Base-by-base conservation (phyloP, 345 rosid species). In the Aethionema arabicum region DNA sequence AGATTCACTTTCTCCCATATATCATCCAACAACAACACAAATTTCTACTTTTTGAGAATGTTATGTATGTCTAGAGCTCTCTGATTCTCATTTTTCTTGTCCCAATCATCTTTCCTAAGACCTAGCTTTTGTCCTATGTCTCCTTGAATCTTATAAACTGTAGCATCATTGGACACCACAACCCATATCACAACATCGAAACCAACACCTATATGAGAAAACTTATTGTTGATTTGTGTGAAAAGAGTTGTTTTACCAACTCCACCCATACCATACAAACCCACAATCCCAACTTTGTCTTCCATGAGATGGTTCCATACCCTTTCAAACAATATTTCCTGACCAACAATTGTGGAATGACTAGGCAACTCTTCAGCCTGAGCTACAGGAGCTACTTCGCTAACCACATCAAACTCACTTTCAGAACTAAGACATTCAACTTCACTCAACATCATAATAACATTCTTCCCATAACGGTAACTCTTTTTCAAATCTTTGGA, bases 1-100 rank as follows among this genome's bases (percentile, higher is more conserved):
- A 57, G 44, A n/a, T 65, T 48, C 7, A 72, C 43, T 43, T 31
- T 53, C 38, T 44, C 66, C 71, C 75, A 65, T 12, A 72, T 2
- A 4, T 72, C 66, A 52, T 72, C 75, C 10, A 63, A 21, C 49
- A 50, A 29, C 40, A 62, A 8, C 58, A 21, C 27, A 21, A 21
- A 21, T 21, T 21, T 44, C 14, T 61, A 33, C 13, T 32, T 32
- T 2, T 1, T 10, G 8, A 61, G 37, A 0, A 45, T 15, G 27
- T 21, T 21, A 21, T 21, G 27, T 21, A 21, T 21, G 27, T 21
- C 27, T 1, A 21, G 2, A 21, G 27, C 27, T 21, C 27, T 21
- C 27, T 21, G 27, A 21, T 21, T 21, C 2, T 21, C 27, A 32
- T 14, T 40, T 63, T 31, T 7, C 1, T 38, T 7, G 3, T 16